Evolutionary conservation across 2,329 filamentous ascomycete genomes (phyloP), one percentile per base, ranked within the genome.

Genomic region (Colletotrichum agaves): DNA sequence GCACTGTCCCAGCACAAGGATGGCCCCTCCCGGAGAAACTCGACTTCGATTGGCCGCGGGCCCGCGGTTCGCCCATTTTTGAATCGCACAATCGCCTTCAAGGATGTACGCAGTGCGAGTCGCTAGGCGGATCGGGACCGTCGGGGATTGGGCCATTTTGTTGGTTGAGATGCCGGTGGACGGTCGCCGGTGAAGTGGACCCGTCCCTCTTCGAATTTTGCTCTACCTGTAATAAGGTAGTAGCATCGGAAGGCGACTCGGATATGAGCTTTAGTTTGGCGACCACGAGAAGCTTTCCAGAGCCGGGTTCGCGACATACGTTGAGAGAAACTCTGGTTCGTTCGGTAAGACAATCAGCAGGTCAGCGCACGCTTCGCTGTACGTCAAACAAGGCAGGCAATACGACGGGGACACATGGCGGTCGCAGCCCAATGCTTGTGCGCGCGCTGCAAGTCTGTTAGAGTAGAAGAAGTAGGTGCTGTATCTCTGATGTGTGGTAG

Each of bases 1-100:
- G 65, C 61, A 65, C 61, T 65, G 65, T 63, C 23, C 5, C 35
- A 10, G 35, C 35, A 37, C 61, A 65, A n/a, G 61, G 53, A 49
- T 64, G 46, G 19, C 19, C 23, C 33, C 31, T 49, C 53, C 53
- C 46, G 47, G 61, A 60, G 47, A 49, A 67, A 60, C 61, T 61
- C 64, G 46, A 47, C 55, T 33, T 56, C 46, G 33, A 55, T 64
- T 37, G 53, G 41, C 61, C 53, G 47, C 47, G 41, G 65, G 37
- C 43, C 61, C 61, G 47, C 47, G 53, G 65, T 47, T 64, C 61
- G 47, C 52, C 39, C 64, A 59, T 59, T 37, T 56, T 27, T 43
- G 43, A 57, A 63, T 63, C 50, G 37, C 50, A 58, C 39, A 59
- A 59, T 47, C 46, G 44, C 41, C 64, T 58, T 39, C 64, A 46